Evolutionary conservation across 2,329 filamentous ascomycete species (phyloP), one percentile per base, ranked within the genome.

Genomic region (Botrytis cinerea): DNA sequence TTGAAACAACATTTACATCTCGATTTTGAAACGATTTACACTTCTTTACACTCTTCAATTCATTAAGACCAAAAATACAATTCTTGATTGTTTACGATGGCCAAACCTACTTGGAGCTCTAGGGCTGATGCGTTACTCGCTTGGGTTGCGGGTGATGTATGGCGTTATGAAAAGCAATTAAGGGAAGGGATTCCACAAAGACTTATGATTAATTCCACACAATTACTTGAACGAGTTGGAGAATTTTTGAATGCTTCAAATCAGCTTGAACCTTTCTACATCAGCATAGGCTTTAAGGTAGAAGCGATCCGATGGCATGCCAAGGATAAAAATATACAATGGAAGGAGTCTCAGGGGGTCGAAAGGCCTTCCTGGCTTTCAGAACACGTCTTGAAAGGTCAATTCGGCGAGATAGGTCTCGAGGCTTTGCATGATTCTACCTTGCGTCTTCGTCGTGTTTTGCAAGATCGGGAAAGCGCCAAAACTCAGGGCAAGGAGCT

Each of bases 61-160:
- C 10, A 6, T n/a, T 51, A n/a, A 51, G 10, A 51, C 10, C 48
- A 51, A 12, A 40, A 40, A 12, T 1, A 40, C 40, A 12, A 12
- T 12, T 40, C 40, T 12, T 40, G 40, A 40, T 12, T 40, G 40
- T 48, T 10, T 48, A 22, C 45, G 8, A 22, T 48, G 46, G 4
- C 1, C 8, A 2, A 0, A 25, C 10, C 10, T 9, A 0, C 1
- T 14, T 51, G 46, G 48, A 51, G 0, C 22, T 1, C 10, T n/a
- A 0, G 2, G 8, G 22, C 48, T 3, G 25, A 51, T 51, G 10
- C 4, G 1, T n/a, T 51, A 51, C 0, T 51, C 0, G 3, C 0
- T 25, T 51, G 48, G 48, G 48, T 51, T 51, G 48, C 48, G n/a
- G 48, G 48, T n/a, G 25, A 25, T 12, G 48, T 51, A n/a, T 51